Evolutionary conservation across 2,329 filamentous ascomycete genomes (phyloP).

Genomic region (Onygenales sp.): DNA sequence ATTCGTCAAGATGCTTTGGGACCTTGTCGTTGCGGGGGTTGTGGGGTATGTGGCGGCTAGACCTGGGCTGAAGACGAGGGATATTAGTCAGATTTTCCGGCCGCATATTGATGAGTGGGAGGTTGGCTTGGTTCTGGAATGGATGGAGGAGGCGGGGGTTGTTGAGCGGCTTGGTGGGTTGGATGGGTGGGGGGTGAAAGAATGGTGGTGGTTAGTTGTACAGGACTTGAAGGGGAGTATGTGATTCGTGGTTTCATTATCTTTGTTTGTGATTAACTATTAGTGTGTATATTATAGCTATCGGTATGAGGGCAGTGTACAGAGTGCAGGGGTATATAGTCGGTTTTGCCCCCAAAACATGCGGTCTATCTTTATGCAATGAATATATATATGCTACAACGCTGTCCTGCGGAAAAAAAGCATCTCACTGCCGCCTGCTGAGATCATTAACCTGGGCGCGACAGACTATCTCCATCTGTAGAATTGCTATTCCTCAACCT

Average conservation of each 20-base stretch:
- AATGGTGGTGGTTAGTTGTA: slow-evolving; percentile 35
- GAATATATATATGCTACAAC: too few relatives aligned
- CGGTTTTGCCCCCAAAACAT: too few relatives aligned
- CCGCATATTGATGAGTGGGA: slow-evolving; percentile 35
- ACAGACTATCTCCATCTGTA: too few relatives aligned
- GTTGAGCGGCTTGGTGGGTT: slow-evolving; percentile 10
- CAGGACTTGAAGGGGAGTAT: not conserved
- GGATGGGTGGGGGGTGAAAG: slow-evolving; percentile 21
- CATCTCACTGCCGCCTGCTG: too few relatives aligned
- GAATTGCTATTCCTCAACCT: too few relatives aligned
- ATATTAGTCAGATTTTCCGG: slow-evolving; percentile 28
- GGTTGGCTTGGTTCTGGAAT: slow-evolving; percentile 29
- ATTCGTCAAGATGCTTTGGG: slow-evolving; percentile 30
- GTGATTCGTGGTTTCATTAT: not conserved
- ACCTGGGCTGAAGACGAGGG: slow-evolving; percentile 28
- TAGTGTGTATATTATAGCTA: not conserved
- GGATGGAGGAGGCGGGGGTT: slow-evolving; percentile 25
- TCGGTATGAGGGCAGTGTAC: too few relatives aligned
- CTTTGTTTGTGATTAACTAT: not conserved
- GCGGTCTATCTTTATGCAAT: too few relatives aligned
- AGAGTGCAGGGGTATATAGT: too few relatives aligned
- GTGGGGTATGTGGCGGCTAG: slow-evolving; percentile 33
- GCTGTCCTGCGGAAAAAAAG: too few relatives aligned
- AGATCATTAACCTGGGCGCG: too few relatives aligned
- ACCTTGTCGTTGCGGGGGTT: slow-evolving; percentile 30